A percentile compares a stretch with the other conserved stretches of the same genome.
Conservation (phyloP, 306 rosid genomes). For the Potentilla sterilis region DNA sequence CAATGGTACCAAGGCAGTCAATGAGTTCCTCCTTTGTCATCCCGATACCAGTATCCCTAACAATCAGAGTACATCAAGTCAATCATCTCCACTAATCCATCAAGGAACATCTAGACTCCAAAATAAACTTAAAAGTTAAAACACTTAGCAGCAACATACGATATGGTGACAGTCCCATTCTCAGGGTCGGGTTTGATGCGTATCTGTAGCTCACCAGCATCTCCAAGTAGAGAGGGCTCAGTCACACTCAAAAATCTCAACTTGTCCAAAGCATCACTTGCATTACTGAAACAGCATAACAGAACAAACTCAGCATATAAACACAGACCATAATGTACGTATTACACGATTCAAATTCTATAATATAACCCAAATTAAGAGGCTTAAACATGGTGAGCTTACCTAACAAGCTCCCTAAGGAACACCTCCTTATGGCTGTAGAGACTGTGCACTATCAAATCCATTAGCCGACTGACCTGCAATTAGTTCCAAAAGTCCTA, state of each 20-base stretch:
- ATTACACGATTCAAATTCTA: neutral
- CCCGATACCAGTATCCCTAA: constrained; percentile 95
- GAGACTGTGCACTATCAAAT: constrained; percentile 92
- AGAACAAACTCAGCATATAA: constrained; percentile 6
- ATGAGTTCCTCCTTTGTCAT: constrained; percentile 91
- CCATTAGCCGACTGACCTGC: constrained; percentile 84
- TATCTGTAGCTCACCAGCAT: constrained; percentile 79
- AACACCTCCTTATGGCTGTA: constrained; percentile 94
- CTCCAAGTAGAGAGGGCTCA: constrained; percentile 91
- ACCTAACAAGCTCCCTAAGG: constrained; percentile 93
- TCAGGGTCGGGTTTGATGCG: constrained; percentile 87
- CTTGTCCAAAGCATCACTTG: constrained; percentile 98
- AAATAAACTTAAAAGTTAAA: neutral
- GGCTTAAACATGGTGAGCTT: constrained; percentile 10
- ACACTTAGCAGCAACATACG: constrained; percentile 39
- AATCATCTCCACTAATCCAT: constrained; percentile 8
- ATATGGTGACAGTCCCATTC: constrained; percentile 78
- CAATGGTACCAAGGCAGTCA: constrained; percentile 98
- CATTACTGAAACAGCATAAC: constrained; percentile 49
- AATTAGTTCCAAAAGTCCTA: constrained; percentile 17
- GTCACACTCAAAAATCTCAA: constrained; percentile 94
- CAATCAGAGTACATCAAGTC: constrained; percentile 3
- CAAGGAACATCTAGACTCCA: neutral
- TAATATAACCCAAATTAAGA: neutral
- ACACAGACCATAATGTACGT: neutral